These are phyloP conservation scores for Mortierella sp. DNA, from an alignment of 371 early-diverging fungal species.

Conservation along the genomic window DNA sequence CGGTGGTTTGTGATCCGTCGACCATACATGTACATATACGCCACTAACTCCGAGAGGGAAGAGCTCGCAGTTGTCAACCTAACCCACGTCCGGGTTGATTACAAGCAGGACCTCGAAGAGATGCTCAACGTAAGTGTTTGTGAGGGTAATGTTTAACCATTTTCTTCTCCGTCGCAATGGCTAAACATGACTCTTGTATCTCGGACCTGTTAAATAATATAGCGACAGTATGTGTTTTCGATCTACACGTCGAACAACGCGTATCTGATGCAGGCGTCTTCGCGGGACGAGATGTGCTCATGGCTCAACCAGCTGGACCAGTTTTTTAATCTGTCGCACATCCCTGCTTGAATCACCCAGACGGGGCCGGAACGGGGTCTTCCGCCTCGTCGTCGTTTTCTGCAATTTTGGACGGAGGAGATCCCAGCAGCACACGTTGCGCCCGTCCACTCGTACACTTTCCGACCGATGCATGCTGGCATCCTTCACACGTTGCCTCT, in stretches of 20 bases:
- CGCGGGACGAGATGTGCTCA: constrained; percentile 75
- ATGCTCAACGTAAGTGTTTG: constrained; percentile 75
- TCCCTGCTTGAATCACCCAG: constrained; percentile 20
- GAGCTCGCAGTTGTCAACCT: constrained; percentile 84
- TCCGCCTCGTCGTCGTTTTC: constrained; percentile 13
- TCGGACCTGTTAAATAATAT: constrained; percentile 7
- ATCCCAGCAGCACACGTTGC: constrained; percentile 14
- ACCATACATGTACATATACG: constrained; percentile 87
- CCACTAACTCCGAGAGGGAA: constrained; percentile 71
- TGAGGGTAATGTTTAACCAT: too few species aligned
- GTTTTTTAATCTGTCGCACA: constrained; percentile 43
- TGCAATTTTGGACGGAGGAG: constrained; percentile 9
- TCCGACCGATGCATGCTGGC: constrained; percentile 10
- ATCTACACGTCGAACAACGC: constrained; percentile 85
- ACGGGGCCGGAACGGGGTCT: constrained; percentile 1
- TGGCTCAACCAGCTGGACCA: constrained; percentile 73
- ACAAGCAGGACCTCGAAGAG: constrained; percentile 74
- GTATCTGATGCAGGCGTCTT: constrained; percentile 81
- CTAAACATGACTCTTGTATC: constrained; percentile 10
- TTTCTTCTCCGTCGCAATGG: constrained; percentile 8
- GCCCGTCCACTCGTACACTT: constrained; percentile 5
- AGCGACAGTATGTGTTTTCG: constrained; percentile 81
- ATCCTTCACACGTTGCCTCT: constrained; percentile 6
- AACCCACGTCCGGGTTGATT: constrained; percentile 77
- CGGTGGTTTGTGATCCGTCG: constrained; percentile 89